phyloP scores from a whole-genome alignment of 371 early-diverging fungal species.

The Mortierella sp. region DNA sequence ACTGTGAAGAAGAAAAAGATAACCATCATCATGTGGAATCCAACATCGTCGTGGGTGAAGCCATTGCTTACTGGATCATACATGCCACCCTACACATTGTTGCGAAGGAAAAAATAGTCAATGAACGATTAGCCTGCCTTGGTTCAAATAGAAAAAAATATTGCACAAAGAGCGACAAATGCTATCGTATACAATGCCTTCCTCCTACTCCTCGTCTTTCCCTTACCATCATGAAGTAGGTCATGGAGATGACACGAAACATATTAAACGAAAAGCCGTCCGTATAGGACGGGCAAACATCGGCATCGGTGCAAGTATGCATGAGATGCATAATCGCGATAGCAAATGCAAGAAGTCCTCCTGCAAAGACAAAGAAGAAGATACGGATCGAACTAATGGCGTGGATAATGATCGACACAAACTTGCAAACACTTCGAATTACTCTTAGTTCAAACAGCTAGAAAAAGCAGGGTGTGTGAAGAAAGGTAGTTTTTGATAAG shows the following conservation, averaged over 20 bases:
- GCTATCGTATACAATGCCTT: too few relatives aligned
- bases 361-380: conserved; percentile 30
- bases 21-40: conserved; percentile 38
- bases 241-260: conserved; percentile 22
- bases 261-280: conserved; percentile 17
- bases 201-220: too few relatives aligned
- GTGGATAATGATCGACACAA: conserved; percentile 25
- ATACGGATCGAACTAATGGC: conserved; percentile 20
- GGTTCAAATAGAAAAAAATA: too few relatives aligned
- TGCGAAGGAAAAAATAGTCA: too few relatives aligned
- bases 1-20: conserved; percentile 44
- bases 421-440: conserved; percentile 29
- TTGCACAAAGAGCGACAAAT: too few relatives aligned
- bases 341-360: conserved; percentile 25
- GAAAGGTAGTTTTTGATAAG: background rate
- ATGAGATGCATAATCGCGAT: conserved; percentile 33
- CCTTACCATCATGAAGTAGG: conserved; percentile 49
- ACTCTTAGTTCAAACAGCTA: conserved; percentile 29
- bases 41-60: background rate
- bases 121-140: too few relatives aligned
- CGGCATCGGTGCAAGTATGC: conserved; percentile 18
- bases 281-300: background rate
- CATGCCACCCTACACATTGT: conserved; percentile 26
- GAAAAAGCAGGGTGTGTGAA: background rate
- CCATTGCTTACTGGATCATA: conserved; percentile 30